phyloP scores from a whole-genome alignment of 768 basidiomycete genomes.

The Trametopsis cervina region DNA sequence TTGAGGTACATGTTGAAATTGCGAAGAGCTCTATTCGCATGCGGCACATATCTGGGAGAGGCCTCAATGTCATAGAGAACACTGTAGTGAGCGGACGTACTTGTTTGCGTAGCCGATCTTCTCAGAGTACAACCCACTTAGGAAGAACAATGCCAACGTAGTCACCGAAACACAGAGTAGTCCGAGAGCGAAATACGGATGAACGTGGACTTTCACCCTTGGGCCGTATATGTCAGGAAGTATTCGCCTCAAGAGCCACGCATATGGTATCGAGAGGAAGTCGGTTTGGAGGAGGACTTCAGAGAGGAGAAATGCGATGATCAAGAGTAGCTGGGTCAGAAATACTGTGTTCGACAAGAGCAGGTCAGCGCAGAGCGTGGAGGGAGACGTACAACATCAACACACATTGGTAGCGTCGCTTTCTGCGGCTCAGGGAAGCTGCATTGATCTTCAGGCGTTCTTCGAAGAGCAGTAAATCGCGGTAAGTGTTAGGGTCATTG shows the following conservation, averaged over 20 bases:
- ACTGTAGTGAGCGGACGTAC: slow-evolving; percentile 23
- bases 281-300: slow-evolving; percentile 71
- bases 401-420: slow-evolving; percentile 78
- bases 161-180: slow-evolving; percentile 84
- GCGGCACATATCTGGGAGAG: slow-evolving; percentile 79
- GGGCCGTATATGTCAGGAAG: slow-evolving; percentile 46
- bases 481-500: slow-evolving; percentile 72
- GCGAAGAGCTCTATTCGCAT: slow-evolving; percentile 86
- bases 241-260: slow-evolving; percentile 38
- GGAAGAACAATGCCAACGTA: slow-evolving; percentile 90
- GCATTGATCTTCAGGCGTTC: slow-evolving; percentile 95
- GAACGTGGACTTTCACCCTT: slow-evolving; percentile 39
- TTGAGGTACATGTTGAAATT: slow-evolving; percentile 97
- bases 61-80: no score
- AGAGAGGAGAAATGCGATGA: slow-evolving; percentile 64
- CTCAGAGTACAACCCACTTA: slow-evolving; percentile 92
- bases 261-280: slow-evolving; percentile 58
- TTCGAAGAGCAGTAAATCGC: slow-evolving; percentile 89
- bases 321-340: slow-evolving; percentile 57
- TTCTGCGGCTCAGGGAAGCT: slow-evolving; percentile 68
- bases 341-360: slow-evolving; percentile 46
- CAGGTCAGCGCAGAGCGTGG: background rate
- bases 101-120: slow-evolving; percentile 95
- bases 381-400: slow-evolving; percentile 13
- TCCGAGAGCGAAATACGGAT: slow-evolving; percentile 73